Conservation (phyloP, 2,329 filamentous ascomycete species). For the Chaetomiaceae sp. region DNA sequence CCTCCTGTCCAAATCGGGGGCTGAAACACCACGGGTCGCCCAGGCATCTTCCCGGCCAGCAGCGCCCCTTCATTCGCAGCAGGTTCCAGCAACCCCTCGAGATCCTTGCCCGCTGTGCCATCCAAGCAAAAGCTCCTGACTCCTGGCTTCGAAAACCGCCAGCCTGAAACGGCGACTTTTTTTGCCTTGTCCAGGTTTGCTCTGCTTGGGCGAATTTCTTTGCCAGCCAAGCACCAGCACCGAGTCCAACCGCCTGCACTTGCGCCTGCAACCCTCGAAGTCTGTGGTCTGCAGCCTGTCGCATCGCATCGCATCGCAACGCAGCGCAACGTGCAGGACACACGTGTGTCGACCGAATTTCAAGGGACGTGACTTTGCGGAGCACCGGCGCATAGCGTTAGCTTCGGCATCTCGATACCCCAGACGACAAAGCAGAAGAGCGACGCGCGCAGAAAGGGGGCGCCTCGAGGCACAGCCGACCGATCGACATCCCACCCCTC, state of each 20-base stretch:
- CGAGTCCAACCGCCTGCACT: neutral
- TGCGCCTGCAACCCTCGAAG: neutral
- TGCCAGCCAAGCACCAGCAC: neutral
- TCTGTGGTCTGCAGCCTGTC: too few relatives aligned
- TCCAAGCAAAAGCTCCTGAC: conserved; percentile 22
- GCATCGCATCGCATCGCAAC: too few relatives aligned
- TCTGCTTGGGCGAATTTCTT: conserved; percentile 20
- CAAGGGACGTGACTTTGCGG: too few relatives aligned
- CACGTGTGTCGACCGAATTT: too few relatives aligned
- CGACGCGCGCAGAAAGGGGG: conserved; percentile 8
- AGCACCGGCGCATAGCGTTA: conserved; percentile 6
- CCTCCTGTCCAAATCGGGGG: conserved; percentile 15
- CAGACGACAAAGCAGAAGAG: neutral
- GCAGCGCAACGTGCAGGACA: too few relatives aligned
- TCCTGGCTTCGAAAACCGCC: conserved; percentile 22
- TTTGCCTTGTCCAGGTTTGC: neutral
- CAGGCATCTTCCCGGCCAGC: conserved; percentile 21
- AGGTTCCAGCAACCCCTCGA: conserved; percentile 16
- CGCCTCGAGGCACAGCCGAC: conserved; percentile 13
- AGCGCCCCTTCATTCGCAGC: conserved; percentile 27
- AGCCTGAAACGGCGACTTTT: conserved; percentile 24
- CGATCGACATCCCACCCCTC: conserved; percentile 8
- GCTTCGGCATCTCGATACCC: neutral
- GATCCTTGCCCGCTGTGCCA: conserved; percentile 19
- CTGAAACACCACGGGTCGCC: conserved; percentile 25